Evolutionary conservation across 164 flowering plant genomes (phyloP), one percentile per base, ranked within the genome.

Genomic region (Chimonanthus salicifolius): DNA sequence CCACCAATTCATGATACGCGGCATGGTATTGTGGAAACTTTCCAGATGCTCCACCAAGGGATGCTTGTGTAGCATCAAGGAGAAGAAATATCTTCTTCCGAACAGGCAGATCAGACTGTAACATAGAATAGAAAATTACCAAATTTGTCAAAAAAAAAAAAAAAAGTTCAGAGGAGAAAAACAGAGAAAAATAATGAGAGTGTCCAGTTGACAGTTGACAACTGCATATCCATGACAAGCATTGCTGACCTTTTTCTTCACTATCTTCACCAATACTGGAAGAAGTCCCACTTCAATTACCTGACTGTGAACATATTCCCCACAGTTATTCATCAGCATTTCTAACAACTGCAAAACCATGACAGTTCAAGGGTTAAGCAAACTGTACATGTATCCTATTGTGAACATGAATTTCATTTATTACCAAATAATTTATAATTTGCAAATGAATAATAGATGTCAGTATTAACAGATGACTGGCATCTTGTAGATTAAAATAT

Each of bases 291-390:
- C 75, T 68, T 91, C 97, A 80, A 90, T 86, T 78, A 95, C 94
- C 77, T 80, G 92, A 82, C 82, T 82, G 72, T 91, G 94, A 62
- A 95, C 78, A 78, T 81, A 82, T 71, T 90, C 97, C 66, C 99
- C 99, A 79, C 93, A 87, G 79, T 95, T 95, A 84, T 93, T 90
- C 88, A 95, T 92, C 85, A 92, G 79, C 93, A 92, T 88, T 83
- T 95, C 99, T 84, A 95, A 79, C 77, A 95, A 83, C 99, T 95
- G 87, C 79, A 82, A 63, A 74, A 74, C 64, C 49, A 68, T 10
- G 49, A 65, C 48, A 67, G 49, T 11, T 7, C 13, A 63, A 63
- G 18, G 15, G 66, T 21, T 63, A 63, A 63, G 33, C 66, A 63
- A 63, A 43, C 66, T 33, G 44, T 5, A 3, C 10, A 11, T 63